Evolutionary conservation across 2,329 filamentous ascomycete species (phyloP).

Genomic region (Colletotrichum sp.): DNA sequence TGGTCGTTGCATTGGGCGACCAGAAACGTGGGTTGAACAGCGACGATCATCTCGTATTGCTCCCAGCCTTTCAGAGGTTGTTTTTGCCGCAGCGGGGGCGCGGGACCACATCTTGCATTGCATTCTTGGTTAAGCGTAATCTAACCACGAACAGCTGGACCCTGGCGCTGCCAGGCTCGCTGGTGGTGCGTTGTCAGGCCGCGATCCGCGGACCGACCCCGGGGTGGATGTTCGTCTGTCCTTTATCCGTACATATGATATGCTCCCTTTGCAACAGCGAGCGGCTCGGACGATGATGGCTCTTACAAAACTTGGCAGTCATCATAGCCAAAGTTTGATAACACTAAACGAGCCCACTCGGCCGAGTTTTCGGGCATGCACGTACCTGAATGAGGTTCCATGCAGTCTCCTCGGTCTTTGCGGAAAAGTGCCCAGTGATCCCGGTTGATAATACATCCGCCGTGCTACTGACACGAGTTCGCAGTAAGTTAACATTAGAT

Average conservation of each 20-base stretch:
- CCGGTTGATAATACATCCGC: background rate
- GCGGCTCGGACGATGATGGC: background rate
- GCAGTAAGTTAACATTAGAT: background rate
- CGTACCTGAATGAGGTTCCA: background rate
- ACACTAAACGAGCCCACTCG: background rate
- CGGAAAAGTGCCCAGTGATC: background rate
- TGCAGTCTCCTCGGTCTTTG: background rate
- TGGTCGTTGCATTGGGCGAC: background rate
- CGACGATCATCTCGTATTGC: conserved; percentile 16
- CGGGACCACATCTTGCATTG: background rate
- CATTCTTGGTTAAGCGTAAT: background rate
- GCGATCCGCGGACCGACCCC: background rate
- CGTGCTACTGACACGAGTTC: background rate
- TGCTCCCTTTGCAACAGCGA: background rate
- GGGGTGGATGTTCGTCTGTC: background rate
- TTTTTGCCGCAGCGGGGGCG: background rate
- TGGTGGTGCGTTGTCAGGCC: background rate
- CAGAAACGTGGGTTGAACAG: background rate
- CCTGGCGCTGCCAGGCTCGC: background rate
- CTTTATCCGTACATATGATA: background rate
- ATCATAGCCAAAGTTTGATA: background rate
- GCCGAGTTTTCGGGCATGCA: background rate
- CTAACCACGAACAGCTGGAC: background rate
- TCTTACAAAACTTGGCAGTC: background rate
- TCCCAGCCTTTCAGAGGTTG: background rate